These are phyloP conservation scores for Phytophthora cajani DNA, from an alignment of 352 stramenopile species.

Conservation along the genomic window DNA sequence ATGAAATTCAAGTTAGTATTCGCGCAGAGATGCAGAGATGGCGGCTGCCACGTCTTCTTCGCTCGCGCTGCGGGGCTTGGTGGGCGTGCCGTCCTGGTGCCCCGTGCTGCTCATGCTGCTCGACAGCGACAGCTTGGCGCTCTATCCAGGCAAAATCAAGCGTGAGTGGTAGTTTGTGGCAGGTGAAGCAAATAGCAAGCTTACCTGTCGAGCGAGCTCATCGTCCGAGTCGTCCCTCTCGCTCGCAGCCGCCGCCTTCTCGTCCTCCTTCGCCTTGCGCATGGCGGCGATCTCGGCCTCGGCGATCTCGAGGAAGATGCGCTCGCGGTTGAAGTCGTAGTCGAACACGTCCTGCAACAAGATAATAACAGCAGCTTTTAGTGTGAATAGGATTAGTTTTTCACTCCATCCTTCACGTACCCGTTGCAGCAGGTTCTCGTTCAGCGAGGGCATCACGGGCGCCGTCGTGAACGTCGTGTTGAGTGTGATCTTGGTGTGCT, in stretches of 20 bases:
- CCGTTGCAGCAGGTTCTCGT: conserved; percentile 68
- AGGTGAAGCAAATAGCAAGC: background rate
- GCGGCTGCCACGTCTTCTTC: conserved; percentile 72
- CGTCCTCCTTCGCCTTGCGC: conserved; percentile 42
- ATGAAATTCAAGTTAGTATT: conserved; percentile 52
- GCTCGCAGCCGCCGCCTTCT: conserved; percentile 17
- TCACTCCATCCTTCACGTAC: conserved; percentile 20
- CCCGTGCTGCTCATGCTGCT: conserved; percentile 36
- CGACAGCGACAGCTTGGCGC: conserved; percentile 51
- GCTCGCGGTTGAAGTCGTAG: conserved; percentile 78
- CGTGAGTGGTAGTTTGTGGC: background rate
- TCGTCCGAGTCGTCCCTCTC: conserved; percentile 47
- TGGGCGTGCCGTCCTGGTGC: conserved; percentile 26
- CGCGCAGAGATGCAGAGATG: conserved; percentile 68
- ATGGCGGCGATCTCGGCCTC: conserved; percentile 64
- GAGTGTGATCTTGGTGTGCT: conserved; percentile 64
- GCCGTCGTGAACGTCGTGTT: conserved; percentile 59
- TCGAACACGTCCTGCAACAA: conserved; percentile 64
- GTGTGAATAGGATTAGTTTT: background rate
- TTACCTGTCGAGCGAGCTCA: conserved; percentile 53
- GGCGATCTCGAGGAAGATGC: conserved; percentile 72
- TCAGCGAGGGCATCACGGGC: conserved; percentile 47
- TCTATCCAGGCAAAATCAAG: conserved; percentile 22
- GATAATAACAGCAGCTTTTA: background rate
- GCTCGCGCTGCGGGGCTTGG: conserved; percentile 45